Base-by-base conservation (phyloP, 2,329 filamentous ascomycete genomes). In the Aureobasidium sp. region DNA sequence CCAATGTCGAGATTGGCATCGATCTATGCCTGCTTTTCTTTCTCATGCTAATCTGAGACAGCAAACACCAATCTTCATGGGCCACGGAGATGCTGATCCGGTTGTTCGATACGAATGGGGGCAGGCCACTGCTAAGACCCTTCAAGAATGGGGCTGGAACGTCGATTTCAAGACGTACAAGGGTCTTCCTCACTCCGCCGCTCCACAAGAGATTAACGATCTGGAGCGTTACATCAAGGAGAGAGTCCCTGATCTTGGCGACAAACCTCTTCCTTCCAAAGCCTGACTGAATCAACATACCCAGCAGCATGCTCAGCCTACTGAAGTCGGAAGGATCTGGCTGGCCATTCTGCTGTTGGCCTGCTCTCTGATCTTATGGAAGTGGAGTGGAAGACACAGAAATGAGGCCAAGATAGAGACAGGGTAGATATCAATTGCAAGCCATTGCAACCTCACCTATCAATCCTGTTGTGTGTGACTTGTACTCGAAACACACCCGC, bases 61-160 rank as follows among this genome's bases (percentile, higher is more conserved):
- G 74, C 79, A 88, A 44, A 96, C 91, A 1, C 89, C 89, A 1
- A 86, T 97, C 65, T 90, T 94, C 75, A 88, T 97, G 86, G 91
- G 84, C 13, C 94, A 97, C 69, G 94, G 94, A n/a, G 83, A 86
- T 64, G 76, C 76, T 0, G 93, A 99, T 73, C 81, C 81, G 15
- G 77, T 96, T 3, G 89, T 97, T 9, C 81, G 80, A 67, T 82
- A 86, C 47, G 76, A 82, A 61, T 87, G 89, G 74, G 93, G 90
- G 15, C 76, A 84, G 72, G 73, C 79, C 74, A 91, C 89, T 29
- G 84, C 82, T 3, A 81, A 90, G 44, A 72, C 81, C 63, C 76
- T 97, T 57, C 86, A 84, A 73, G 81, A 83, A 42, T 75, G 87
- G 73, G 90, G 90, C 0, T 88, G 86, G 73, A 80, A 87, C 61